Base-by-base conservation (phyloP, 306 rosid species). In the Herpetospermum pedunculosum region DNA sequence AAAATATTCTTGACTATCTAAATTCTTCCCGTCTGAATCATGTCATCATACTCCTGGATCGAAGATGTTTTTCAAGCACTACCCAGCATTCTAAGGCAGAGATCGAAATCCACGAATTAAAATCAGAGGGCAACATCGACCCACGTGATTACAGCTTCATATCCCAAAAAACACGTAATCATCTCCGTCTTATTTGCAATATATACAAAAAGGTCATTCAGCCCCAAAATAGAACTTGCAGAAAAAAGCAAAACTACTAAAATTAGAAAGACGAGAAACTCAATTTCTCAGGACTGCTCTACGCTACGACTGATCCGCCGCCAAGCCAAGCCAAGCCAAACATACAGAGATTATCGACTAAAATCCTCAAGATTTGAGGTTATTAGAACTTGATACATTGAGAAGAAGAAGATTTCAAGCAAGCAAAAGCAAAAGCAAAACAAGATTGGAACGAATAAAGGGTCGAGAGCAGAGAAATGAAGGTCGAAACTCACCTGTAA, bases 401-500 rank as follows among this genome's bases (percentile, higher is more conserved):
- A 37, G 28, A 21, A 73, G 53, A 74, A 43, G 77, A 75, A 65
- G 64, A 75, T 50, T 67, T 30, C 0, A 40, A 40, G 34, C 29
- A 37, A 65, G 38, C 35, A 32, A 57, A 47, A 13, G 35, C 35
- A 43, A 76, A 37, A 65, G 38, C 35, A 32, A 57, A 47, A 13
- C 37, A 44, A 43, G 73, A 65, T 54, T 44, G 8, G 5, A 62
- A 21, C 26, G 4, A 63, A 32, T 21, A 46, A 44, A 5, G 23
- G 63, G 19, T 41, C 1, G 0, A 38, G n/a, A 64, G 44, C 21
- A 53, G 35, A 28, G 21, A 73, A n/a, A 23, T 32, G 19, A 35
- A 6, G 16, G 0, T 21, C 0, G 26, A 35, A 35, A 82, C 84
- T 72, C 47, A 85, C 89, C 89, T 72, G 86, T 11, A 32, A 41